Conservation (phyloP, 2,329 filamentous ascomycete species). For the Annulohypoxylon truncatum region DNA sequence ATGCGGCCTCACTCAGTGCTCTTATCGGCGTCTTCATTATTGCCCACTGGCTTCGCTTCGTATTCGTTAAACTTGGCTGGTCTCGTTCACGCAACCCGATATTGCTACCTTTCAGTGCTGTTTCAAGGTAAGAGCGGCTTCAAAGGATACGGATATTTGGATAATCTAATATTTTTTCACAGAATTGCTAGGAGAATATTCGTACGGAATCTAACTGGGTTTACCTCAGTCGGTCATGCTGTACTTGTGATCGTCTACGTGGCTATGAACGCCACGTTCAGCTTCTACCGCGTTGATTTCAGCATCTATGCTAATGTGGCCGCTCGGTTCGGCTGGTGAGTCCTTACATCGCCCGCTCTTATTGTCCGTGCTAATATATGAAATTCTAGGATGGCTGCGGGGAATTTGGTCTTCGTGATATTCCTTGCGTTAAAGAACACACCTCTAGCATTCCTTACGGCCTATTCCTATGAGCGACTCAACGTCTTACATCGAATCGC, state of each 20-base stretch:
- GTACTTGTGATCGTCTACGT: constrained; percentile 51
- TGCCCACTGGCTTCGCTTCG: constrained; percentile 42
- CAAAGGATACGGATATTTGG: background rate
- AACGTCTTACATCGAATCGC: constrained; percentile 60
- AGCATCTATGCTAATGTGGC: constrained; percentile 45
- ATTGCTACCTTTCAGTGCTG: constrained; percentile 38
- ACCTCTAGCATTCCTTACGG: constrained; percentile 56
- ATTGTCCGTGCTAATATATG: constrained; percentile 27
- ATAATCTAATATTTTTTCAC: constrained; percentile 13
- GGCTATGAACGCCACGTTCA: constrained; percentile 52
- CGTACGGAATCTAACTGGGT: constrained; percentile 51
- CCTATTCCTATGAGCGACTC: constrained; percentile 59
- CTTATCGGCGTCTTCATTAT: constrained; percentile 47
- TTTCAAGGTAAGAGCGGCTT: constrained; percentile 41
- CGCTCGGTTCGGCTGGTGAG: constrained; percentile 50
- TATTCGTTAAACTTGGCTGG: constrained; percentile 32
- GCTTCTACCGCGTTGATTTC: constrained; percentile 47
- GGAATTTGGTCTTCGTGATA: constrained; percentile 59
- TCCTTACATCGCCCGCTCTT: background rate
- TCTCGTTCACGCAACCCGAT: constrained; percentile 32
- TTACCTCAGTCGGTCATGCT: constrained; percentile 55
- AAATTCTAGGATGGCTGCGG: constrained; percentile 56
- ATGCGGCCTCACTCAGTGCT: constrained; percentile 40
- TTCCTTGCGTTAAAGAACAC: constrained; percentile 63
- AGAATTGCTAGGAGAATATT: constrained; percentile 43